phyloP scores from a whole-genome alignment of 108 stramenopile species.

The Cyclostephanos invisitatus region DNA sequence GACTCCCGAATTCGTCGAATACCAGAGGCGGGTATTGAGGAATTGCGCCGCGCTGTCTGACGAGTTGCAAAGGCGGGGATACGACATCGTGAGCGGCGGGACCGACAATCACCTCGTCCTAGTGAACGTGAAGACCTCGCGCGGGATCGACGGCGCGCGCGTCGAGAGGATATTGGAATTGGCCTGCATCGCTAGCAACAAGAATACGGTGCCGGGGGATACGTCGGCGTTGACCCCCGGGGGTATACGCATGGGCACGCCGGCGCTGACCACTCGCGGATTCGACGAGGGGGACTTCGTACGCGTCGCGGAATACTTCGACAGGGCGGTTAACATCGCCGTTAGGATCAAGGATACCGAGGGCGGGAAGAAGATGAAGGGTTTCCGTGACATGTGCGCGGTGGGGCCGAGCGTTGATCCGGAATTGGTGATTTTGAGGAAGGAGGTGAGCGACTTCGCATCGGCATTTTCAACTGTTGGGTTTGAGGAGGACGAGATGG shows the following conservation, averaged over 20 bases:
- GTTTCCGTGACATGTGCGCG: conserved; percentile 88
- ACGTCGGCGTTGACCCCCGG: conserved; percentile 94
- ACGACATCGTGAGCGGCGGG: conserved; percentile 96
- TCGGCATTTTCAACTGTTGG: conserved; percentile 95
- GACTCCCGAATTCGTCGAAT: conserved; percentile 93
- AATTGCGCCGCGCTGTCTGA: conserved; percentile 79
- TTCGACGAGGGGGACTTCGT: conserved; percentile 98
- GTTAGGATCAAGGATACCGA: conserved; percentile 79
- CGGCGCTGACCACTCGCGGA: conserved; percentile 97
- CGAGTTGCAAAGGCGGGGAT: conserved; percentile 82
- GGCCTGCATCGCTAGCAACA: conserved; percentile 95
- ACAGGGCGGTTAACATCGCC: conserved; percentile 94
- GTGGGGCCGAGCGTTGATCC: conserved; percentile 92
- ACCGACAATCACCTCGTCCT: conserved; percentile 99
- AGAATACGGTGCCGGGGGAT: conserved; percentile 97
- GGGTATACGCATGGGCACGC: conserved; percentile 99
- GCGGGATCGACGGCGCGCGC: conserved; percentile 94
- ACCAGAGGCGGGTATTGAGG: conserved; percentile 92
- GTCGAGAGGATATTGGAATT: conserved; percentile 97
- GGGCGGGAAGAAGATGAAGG: conserved; percentile 88
- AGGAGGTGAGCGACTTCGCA: conserved; percentile 93
- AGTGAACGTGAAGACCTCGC: conserved; percentile 94
- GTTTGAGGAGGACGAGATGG: conserved; percentile 90
- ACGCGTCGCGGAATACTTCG: conserved; percentile 95
- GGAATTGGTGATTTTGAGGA: conserved; percentile 80